A percentile compares a stretch with the other conserved stretches of the same genome.
These are phyloP conservation scores for Leucosporidium scottii DNA, from an alignment of 768 basidiomycete genomes.

Conservation along the genomic window DNA sequence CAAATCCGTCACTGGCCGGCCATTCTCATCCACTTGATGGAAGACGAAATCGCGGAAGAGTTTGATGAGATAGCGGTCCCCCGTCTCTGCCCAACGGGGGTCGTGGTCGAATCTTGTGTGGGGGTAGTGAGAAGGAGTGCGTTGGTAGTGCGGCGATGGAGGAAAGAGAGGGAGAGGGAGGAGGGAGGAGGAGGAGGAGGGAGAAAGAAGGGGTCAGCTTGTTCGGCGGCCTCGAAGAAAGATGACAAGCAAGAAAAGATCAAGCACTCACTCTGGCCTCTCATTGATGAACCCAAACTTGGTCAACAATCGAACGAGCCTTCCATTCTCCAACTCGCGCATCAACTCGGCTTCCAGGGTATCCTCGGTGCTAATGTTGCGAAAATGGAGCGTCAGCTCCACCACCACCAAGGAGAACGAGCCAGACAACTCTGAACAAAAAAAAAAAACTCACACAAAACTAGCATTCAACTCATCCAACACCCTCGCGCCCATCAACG, in stretches of 20 bases:
- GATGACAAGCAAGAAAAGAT: too few relatives aligned
- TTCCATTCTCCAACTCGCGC: constrained; percentile 86
- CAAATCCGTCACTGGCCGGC: constrained; percentile 80
- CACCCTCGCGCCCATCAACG: constrained; percentile 65
- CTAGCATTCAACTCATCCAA: constrained; percentile 76
- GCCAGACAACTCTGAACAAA: too few relatives aligned
- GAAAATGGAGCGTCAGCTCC: too few relatives aligned
- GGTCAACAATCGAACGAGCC: constrained; percentile 76
- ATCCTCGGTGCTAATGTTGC: constrained; percentile 61
- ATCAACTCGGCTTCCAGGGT: constrained; percentile 72
- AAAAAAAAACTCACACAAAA: constrained; percentile 53
- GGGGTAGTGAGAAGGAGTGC: neutral
- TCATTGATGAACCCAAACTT: constrained; percentile 99
- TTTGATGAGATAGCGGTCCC: constrained; percentile 95
- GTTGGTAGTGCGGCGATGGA: too few relatives aligned
- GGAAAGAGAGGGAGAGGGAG: too few relatives aligned
- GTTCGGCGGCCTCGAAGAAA: too few relatives aligned
- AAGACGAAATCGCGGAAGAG: constrained; percentile 97
- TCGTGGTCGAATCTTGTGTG: constrained; percentile 76
- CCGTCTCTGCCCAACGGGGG: constrained; percentile 95
- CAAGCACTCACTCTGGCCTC: constrained; percentile 75
- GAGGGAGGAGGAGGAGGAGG: neutral
- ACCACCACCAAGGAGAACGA: too few relatives aligned
- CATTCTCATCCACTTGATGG: constrained; percentile 88
- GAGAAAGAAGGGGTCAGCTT: too few relatives aligned